Evolutionary conservation across 164 flowering plant genomes (phyloP).

Genomic region (Santalum album): DNA sequence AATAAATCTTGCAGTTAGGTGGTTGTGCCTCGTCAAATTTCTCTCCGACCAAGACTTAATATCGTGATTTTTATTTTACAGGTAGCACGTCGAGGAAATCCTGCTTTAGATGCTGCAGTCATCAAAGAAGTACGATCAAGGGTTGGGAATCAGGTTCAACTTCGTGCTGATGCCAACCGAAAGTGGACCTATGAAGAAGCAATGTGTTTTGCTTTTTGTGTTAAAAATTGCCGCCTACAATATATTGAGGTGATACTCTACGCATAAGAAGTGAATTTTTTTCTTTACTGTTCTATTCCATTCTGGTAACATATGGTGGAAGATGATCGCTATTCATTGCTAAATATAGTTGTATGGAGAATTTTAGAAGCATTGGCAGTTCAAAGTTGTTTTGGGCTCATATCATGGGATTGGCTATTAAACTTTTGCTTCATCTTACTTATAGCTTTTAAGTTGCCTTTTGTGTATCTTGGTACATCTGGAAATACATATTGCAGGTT

Average conservation of each 20-base stretch:
- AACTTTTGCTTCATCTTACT: neutral
- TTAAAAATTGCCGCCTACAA: constrained; percentile 53
- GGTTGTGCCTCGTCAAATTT: too few relatives aligned
- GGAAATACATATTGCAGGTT: too few relatives aligned
- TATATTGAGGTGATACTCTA: constrained; percentile 68
- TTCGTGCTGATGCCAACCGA: constrained; percentile 90
- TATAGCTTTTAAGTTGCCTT: neutral
- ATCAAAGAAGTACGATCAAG: constrained; percentile 57
- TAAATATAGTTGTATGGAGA: neutral
- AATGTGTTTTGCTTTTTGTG: constrained; percentile 43
- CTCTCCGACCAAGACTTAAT: too few relatives aligned
- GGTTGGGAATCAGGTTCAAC: constrained; percentile 46
- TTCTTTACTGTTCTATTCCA: neutral
- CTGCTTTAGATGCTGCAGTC: constrained; percentile 65
- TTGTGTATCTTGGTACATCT: neutral
- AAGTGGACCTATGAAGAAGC: constrained; percentile 84
- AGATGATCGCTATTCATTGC: neutral
- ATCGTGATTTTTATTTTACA: constrained; percentile 15
- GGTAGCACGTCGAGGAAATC: constrained; percentile 75
- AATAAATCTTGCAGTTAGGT: neutral
- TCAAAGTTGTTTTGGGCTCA: neutral
- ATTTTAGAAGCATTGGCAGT: too few relatives aligned
- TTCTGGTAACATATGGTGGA: neutral
- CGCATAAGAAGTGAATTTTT: neutral
- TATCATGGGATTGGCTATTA: neutral